Conservation (phyloP, 1,284 basidiomycete species). For the Inonotus hispidus region DNA sequence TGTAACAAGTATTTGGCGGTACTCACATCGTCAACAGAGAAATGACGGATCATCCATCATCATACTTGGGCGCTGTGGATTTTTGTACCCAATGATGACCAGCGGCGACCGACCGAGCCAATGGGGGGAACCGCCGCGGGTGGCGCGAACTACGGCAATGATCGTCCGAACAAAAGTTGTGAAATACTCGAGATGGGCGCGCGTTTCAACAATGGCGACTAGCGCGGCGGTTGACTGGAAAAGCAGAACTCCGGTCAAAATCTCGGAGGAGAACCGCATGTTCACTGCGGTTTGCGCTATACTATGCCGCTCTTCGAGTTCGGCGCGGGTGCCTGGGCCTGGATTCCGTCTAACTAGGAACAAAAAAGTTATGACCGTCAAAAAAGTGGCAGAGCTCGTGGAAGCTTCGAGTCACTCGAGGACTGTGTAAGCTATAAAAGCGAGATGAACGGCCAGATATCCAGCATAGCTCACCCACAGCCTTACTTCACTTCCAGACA, state of each 20-base stretch:
- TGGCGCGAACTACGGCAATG: neutral
- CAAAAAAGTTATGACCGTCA: neutral
- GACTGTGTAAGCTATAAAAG: neutral
- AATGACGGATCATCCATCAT: too few relatives aligned
- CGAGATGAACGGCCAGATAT: neutral
- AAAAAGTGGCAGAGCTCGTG: neutral
- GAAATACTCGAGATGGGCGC: neutral
- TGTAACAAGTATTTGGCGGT: neutral
- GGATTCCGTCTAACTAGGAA: neutral
- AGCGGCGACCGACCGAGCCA: neutral
- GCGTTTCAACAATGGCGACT: neutral
- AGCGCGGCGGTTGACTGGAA: neutral
- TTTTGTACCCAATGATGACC: neutral
- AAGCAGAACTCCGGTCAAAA: neutral
- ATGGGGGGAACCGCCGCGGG: neutral
- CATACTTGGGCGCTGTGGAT: neutral
- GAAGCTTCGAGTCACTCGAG: neutral
- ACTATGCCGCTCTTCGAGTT: neutral
- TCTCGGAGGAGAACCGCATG: neutral
- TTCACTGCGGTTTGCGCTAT: neutral
- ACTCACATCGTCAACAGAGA: neutral
- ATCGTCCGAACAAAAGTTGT: neutral
- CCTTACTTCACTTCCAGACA: neutral
- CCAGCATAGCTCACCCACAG: too few relatives aligned
- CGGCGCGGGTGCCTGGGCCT: neutral